Percentiles rank a stretch among this genome's conserved stretches.
Conservation (phyloP, 192 early-diverging fungal genomes). For the Backusella morwellensis region DNA sequence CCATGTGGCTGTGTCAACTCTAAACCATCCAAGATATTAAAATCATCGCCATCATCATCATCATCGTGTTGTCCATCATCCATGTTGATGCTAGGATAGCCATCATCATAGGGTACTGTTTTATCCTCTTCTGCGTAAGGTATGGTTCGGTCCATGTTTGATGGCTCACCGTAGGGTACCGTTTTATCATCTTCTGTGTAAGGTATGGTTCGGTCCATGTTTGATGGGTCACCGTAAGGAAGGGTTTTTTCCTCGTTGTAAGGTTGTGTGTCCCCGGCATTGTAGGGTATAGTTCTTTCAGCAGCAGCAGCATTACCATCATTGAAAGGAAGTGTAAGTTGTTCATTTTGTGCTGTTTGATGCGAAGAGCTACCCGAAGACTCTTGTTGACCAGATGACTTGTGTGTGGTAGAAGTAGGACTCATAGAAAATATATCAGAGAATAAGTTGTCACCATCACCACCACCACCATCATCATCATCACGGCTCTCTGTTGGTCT, state of each 20-base stretch:
- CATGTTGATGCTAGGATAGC: neutral
- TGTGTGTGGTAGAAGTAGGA: neutral
- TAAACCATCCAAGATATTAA: neutral
- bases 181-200: neutral
- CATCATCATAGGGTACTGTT: neutral
- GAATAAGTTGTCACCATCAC: neutral
- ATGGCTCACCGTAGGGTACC: neutral
- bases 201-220: neutral
- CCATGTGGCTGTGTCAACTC: neutral
- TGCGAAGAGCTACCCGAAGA: neutral
- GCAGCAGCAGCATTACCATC: neutral
- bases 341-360: neutral
- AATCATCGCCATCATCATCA: neutral
- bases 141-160: neutral
- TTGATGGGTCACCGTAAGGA: neutral
- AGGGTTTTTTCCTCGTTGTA: neutral
- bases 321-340: neutral
- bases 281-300: neutral
- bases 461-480: neutral
- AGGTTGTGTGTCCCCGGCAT: neutral
- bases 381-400: neutral
- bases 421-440: neutral
- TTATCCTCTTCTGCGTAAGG: neutral
- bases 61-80: neutral
- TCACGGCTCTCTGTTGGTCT: neutral